Evolutionary conservation across 176 grass and related monocot species (phyloP).

Genomic region (Neostapfia colusana): DNA sequence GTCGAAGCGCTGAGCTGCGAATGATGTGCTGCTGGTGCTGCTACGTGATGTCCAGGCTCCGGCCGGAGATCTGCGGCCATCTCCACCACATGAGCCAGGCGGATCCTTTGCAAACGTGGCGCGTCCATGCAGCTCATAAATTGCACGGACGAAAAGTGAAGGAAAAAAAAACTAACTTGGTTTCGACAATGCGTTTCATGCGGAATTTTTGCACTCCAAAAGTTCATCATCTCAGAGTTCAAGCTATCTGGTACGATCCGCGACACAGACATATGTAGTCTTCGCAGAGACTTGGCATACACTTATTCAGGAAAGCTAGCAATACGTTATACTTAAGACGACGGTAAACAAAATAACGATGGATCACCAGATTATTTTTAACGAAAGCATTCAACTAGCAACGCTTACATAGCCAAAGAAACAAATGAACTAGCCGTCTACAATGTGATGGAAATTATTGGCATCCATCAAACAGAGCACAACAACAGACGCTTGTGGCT

Average conservation of each 20-base stretch:
- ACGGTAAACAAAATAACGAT: not conserved
- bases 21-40: not conserved
- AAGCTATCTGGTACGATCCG: not conserved
- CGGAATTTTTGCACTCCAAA: not conserved
- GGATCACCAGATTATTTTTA: not conserved
- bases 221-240: not conserved
- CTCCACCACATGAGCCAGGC: not conserved
- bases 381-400: not conserved
- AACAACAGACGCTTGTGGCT: not conserved
- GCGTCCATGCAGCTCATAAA: conserved; percentile 18
- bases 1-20: not conserved
- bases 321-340: not conserved
- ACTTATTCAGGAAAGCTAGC: not conserved
- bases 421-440: conserved; percentile 9
- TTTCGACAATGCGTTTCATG: too few relatives aligned
- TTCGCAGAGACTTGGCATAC: not conserved
- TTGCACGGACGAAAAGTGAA: not conserved
- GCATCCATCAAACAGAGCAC: conserved; percentile 32
- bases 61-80: too few relatives aligned
- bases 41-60: not conserved
- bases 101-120: conserved; percentile 16
- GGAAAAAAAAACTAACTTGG: not conserved
- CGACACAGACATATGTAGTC: not conserved
- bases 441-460: not conserved
- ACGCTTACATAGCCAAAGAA: not conserved